Conservation (phyloP, 495 filamentous ascomycete species). For the Oleoguttula mirabilis region DNA sequence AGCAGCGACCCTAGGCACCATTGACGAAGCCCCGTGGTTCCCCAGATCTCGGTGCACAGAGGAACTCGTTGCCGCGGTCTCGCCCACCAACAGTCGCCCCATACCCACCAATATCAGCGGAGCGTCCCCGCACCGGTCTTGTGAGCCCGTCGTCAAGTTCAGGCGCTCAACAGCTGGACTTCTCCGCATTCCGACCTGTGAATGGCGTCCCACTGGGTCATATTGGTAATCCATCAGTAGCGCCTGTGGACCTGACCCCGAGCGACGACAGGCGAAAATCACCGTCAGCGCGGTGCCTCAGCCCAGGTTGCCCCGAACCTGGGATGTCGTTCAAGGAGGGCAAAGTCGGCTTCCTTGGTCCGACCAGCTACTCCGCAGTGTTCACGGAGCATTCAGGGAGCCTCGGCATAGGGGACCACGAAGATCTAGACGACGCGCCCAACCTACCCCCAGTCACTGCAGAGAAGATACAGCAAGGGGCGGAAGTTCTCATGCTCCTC, state of each 20-base stretch:
- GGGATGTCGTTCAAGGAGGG: slow-evolving; percentile 15
- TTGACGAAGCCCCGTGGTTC: slow-evolving; percentile 15
- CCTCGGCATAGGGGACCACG: slow-evolving; percentile 5
- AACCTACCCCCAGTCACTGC: slow-evolving; percentile 11
- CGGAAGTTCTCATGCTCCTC: slow-evolving; percentile 22
- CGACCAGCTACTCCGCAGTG: slow-evolving; percentile 19
- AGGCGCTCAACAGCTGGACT: neutral
- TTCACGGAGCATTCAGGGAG: slow-evolving; percentile 15
- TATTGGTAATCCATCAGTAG: neutral
- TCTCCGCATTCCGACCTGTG: slow-evolving; percentile 1
- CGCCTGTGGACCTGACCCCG: neutral
- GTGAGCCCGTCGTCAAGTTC: slow-evolving; percentile 4
- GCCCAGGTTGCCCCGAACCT: slow-evolving; percentile 13
- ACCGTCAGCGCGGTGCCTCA: too few species aligned
- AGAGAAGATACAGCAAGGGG: slow-evolving; percentile 25
- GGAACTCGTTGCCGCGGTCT: neutral
- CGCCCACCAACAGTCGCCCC: neutral
- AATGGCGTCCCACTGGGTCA: neutral
- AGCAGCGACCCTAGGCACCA: neutral
- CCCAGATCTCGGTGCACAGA: neutral
- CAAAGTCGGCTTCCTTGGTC: slow-evolving; percentile 19
- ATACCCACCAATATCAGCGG: neutral
- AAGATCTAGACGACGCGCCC: slow-evolving; percentile 9
- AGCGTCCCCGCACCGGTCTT: slow-evolving; percentile 1
- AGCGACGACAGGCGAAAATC: slow-evolving; percentile 2